phyloP scores from a whole-genome alignment of 257 asterid genomes.

The Gynochthodes officinalis region DNA sequence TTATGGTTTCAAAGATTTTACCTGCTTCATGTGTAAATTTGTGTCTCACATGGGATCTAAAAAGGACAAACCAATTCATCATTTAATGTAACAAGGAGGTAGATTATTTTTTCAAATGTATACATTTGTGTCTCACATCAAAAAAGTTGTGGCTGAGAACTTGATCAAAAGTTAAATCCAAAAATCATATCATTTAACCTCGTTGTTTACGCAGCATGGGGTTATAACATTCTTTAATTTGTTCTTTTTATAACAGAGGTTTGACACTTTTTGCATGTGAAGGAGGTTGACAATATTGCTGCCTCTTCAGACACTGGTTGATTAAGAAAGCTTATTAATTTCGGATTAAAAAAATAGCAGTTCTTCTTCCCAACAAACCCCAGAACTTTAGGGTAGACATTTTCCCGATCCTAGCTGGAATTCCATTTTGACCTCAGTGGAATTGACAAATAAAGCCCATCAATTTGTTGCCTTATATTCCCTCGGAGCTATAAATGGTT shows the following conservation, averaged over 20 bases:
- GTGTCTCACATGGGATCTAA: no score
- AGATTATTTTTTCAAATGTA: no score
- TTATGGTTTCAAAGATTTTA: no score
- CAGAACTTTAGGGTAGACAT: slow-evolving; percentile 26
- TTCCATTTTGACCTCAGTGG: slow-evolving; percentile 30
- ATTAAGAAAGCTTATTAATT: slow-evolving; percentile 7
- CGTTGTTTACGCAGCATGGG: background rate
- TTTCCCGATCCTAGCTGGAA: slow-evolving; percentile 39
- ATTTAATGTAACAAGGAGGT: no score
- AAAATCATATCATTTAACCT: background rate
- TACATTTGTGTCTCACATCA: no score
- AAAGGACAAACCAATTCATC: no score
- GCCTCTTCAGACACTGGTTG: slow-evolving; percentile 32
- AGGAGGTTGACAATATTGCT: slow-evolving; percentile 41
- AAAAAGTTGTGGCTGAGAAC: no score
- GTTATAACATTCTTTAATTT: background rate
- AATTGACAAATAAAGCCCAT: slow-evolving; percentile 15
- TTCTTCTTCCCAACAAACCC: slow-evolving; percentile 2
- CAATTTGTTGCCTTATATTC: background rate
- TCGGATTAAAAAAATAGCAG: slow-evolving; percentile 4
- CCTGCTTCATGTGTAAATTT: no score
- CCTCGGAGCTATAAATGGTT: background rate
- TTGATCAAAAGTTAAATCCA: background rate
- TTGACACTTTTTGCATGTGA: slow-evolving; percentile 41
- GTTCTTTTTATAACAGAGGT: background rate